Evolutionary conservation across 2,329 filamentous ascomycete genomes (phyloP).

Genomic region (Trichoderma gracile): DNA sequence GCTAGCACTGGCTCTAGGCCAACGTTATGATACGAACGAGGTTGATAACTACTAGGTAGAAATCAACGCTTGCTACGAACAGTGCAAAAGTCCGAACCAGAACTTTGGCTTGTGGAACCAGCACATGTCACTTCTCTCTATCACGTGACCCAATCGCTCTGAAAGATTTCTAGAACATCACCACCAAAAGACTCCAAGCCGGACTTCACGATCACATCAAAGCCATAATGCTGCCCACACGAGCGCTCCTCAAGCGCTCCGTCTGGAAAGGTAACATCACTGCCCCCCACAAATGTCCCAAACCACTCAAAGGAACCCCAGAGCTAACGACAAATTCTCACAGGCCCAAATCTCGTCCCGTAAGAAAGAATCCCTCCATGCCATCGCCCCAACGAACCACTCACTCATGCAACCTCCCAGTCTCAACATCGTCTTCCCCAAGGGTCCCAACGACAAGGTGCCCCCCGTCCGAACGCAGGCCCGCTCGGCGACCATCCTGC

Average conservation of each 20-base stretch:
- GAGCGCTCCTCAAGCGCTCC: constrained; percentile 69
- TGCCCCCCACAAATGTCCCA: neutral
- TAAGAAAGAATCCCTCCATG: constrained; percentile 39
- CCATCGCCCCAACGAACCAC: neutral
- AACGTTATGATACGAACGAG: too few species aligned
- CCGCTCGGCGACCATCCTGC: constrained; percentile 83
- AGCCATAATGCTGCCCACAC: constrained; percentile 66
- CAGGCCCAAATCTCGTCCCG: constrained; percentile 57
- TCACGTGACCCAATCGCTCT: constrained; percentile 19
- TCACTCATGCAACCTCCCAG: constrained; percentile 37
- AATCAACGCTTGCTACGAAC: too few species aligned
- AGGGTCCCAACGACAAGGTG: constrained; percentile 60
- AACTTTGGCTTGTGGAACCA: neutral
- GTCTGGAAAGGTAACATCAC: constrained; percentile 76
- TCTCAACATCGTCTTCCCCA: constrained; percentile 63
- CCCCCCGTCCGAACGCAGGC: constrained; percentile 83
- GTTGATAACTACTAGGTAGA: too few species aligned
- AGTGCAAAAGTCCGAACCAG: neutral
- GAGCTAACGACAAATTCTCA: constrained; percentile 25
- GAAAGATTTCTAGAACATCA: constrained; percentile 20
- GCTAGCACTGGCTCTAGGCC: too few species aligned
- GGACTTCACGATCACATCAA: constrained; percentile 1
- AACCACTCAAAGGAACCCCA: neutral
- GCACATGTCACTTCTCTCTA: constrained; percentile 5
- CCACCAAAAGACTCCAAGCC: neutral